Evolutionary conservation across 495 filamentous ascomycete genomes (phyloP).

Genomic region (Lasiosphaeria miniovina): DNA sequence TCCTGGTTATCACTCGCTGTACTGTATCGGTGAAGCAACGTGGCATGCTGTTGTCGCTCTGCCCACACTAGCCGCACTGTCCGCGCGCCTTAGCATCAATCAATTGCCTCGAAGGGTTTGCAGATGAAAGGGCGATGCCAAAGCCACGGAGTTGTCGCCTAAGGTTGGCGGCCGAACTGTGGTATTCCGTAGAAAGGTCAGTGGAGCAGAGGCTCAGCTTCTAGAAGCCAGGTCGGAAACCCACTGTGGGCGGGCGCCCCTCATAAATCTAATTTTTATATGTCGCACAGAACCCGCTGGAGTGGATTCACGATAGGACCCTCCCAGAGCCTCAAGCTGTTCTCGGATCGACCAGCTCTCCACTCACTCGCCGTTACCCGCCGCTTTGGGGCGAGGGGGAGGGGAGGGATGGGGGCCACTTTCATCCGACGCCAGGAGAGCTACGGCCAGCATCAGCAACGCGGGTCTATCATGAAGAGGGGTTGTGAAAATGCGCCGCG

Average conservation of each 20-base stretch:
- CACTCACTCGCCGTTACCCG: conserved; percentile 26
- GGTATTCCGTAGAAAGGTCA: conserved; percentile 15
- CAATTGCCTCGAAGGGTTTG: conserved; percentile 8
- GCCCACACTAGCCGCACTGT: not conserved
- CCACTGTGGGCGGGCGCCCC: conserved; percentile 16
- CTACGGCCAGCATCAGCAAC: not conserved
- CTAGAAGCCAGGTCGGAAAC: conserved; percentile 18
- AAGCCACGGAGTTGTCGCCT: not conserved
- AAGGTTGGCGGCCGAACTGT: not conserved
- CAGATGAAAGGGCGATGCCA: conserved; percentile 1
- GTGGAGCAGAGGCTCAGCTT: conserved; percentile 26
- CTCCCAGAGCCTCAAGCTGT: conserved; percentile 39
- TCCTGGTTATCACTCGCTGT: conserved; percentile 27
- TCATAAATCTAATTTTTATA: conserved; percentile 31
- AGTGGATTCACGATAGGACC: conserved; percentile 40
- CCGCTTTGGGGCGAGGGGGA: conserved; percentile 7
- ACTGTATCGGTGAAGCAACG: conserved; percentile 18
- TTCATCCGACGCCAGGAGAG: conserved; percentile 17
- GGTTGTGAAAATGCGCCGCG: conserved; percentile 4
- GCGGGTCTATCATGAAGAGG: not conserved
- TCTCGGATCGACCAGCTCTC: conserved; percentile 33
- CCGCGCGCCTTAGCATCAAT: conserved; percentile 1
- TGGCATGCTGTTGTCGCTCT: conserved; percentile 25
- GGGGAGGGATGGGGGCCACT: conserved; percentile 24
- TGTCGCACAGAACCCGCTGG: conserved; percentile 40